A percentile compares a stretch with the other conserved stretches of the same genome.
Evolutionary conservation across 1,284 basidiomycete genomes (phyloP).

Genomic region (Schizopora paradoxa): DNA sequence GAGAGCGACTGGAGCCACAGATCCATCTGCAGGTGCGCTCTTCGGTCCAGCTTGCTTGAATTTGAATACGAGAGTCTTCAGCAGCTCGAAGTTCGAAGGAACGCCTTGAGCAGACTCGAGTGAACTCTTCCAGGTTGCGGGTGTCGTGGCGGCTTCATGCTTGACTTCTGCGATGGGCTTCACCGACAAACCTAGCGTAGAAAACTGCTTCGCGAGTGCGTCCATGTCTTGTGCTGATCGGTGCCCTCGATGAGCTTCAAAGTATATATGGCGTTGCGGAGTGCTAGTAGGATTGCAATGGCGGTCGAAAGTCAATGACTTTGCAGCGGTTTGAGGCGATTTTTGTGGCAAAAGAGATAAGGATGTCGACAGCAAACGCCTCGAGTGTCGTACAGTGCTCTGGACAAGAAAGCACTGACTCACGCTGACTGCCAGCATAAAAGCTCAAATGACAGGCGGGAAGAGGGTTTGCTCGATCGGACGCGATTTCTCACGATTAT

Average conservation of each 20-base stretch:
- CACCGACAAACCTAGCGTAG: too few relatives aligned
- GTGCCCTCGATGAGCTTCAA: conserved; percentile 13
- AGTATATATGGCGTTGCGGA: conserved; percentile 10
- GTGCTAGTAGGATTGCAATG: conserved; percentile 17
- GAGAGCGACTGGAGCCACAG: conserved; percentile 79
- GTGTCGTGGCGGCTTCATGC: conserved; percentile 57
- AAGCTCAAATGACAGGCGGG: too few relatives aligned
- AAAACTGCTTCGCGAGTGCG: too few relatives aligned
- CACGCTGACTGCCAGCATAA: too few relatives aligned
- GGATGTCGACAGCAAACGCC: too few relatives aligned
- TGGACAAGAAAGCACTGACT: too few relatives aligned
- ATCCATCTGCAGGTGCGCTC: too few relatives aligned
- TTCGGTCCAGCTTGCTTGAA: conserved; percentile 93
- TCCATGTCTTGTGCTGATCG: conserved; percentile 6
- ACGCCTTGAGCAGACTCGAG: conserved; percentile 32
- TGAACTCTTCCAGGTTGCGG: conserved; percentile 62
- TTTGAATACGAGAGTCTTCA: conserved; percentile 86
- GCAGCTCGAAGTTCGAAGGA: conserved; percentile 60
- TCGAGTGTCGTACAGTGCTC: too few relatives aligned
- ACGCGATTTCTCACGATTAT: too few relatives aligned
- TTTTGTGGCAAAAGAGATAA: too few relatives aligned
- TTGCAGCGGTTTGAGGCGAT: too few relatives aligned
- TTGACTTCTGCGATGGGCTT: conserved; percentile 42
- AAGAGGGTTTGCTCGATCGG: too few relatives aligned
- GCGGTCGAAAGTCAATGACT: conserved; percentile 28